Percentiles rank a stretch among this genome's conserved stretches.
These are phyloP conservation scores for Rubus idaeus DNA, from an alignment of 306 rosid genomes.

Conservation along the genomic window DNA sequence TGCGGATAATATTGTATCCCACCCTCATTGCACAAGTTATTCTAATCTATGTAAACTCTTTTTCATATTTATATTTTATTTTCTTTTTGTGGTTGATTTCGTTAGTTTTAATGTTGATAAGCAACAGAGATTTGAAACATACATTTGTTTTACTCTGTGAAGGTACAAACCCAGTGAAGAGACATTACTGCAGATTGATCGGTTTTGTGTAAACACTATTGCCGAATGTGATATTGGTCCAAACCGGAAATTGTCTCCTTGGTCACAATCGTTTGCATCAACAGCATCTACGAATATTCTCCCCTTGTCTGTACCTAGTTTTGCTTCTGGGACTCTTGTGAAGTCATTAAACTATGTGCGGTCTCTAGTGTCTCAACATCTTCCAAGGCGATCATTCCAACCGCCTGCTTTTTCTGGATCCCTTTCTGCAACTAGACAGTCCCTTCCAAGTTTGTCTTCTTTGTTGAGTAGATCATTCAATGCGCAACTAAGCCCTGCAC, in stretches of 20 bases:
- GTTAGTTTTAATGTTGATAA: not conserved
- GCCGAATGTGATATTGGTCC: constrained; percentile 72
- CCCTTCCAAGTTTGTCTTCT: constrained; percentile 86
- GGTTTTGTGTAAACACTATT: constrained; percentile 87
- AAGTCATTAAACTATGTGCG: constrained; percentile 90
- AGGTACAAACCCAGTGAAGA: constrained; percentile 96
- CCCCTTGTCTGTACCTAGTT: constrained; percentile 78
- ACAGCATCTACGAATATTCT: constrained; percentile 49
- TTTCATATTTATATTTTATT: no score
- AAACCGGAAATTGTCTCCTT: constrained; percentile 52
- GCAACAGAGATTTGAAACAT: not conserved
- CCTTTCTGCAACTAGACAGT: constrained; percentile 71
- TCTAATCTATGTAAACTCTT: not conserved
- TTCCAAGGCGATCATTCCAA: constrained; percentile 82
- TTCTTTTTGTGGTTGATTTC: not conserved
- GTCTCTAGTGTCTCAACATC: constrained; percentile 85
- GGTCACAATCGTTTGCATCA: constrained; percentile 56
- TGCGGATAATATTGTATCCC: not conserved
- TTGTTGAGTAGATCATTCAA: constrained; percentile 91
- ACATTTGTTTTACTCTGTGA: constrained; percentile 30
- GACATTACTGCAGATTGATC: constrained; percentile 88
- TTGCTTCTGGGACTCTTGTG: constrained; percentile 80
- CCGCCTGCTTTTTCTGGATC: constrained; percentile 86
- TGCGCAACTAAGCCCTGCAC: constrained; percentile 67
- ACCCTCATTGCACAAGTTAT: not conserved